Evolutionary conservation across 164 flowering plant species (phyloP).

Genomic region (Dillenia suffruticosa): DNA sequence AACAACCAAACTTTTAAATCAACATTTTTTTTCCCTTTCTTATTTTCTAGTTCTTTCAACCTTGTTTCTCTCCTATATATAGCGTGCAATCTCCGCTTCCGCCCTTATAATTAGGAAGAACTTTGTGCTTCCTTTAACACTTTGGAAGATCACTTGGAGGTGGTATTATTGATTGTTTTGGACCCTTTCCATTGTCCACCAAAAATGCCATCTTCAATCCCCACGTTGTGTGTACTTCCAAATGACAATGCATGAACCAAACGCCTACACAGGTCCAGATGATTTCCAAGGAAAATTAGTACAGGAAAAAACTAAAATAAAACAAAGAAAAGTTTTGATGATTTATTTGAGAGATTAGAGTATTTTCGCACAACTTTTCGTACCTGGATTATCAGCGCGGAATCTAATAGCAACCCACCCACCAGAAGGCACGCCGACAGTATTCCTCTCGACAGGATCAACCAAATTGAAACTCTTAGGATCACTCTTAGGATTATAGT

Average conservation of each 20-base stretch:
- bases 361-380: not conserved
- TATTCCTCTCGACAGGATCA: constrained; percentile 85
- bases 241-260: constrained; percentile 76
- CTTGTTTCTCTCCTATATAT: no score
- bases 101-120: no score
- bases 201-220: constrained; percentile 73
- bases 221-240: constrained; percentile 76
- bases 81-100: no score
- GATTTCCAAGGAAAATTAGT: no score
- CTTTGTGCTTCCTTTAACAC: constrained; percentile 20
- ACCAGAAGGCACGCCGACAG: constrained; percentile 73
- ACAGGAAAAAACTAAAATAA: not conserved
- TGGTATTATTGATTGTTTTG: constrained; percentile 47
- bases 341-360: not conserved
- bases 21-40: not conserved
- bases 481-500: constrained; percentile 47
- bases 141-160: constrained; percentile 68
- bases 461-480: constrained; percentile 54
- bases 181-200: constrained; percentile 65
- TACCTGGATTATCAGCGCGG: constrained; percentile 82
- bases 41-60: no score
- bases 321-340: not conserved
- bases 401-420: constrained; percentile 83
- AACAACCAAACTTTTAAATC: not conserved
- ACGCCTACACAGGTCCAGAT: constrained; percentile 29